Evolutionary conservation across 2,329 filamentous ascomycete species (phyloP).

Genomic region (Sphaerostilbella broomeana): DNA sequence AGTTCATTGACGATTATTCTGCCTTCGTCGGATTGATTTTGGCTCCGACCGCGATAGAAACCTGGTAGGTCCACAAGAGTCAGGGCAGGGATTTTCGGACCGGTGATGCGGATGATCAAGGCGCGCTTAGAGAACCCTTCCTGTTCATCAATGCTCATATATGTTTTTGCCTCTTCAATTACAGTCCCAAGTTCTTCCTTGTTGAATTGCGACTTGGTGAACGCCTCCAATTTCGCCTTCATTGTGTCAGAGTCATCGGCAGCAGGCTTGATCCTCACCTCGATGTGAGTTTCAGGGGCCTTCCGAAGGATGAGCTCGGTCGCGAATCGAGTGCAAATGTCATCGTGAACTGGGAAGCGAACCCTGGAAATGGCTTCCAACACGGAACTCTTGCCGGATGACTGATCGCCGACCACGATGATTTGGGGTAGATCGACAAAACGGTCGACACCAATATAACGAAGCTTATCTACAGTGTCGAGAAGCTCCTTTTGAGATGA

Average conservation of each 20-base stretch:
- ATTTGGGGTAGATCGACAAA: conserved; percentile 38
- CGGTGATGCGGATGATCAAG: conserved; percentile 41
- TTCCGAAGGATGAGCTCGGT: conserved; percentile 55
- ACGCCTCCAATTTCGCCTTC: conserved; percentile 21
- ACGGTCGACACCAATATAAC: conserved; percentile 13
- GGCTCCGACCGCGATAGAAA: conserved; percentile 44
- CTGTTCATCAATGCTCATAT: conserved; percentile 42
- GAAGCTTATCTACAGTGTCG: conserved; percentile 16
- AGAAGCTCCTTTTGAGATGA: conserved; percentile 14
- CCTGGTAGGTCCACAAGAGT: conserved; percentile 56
- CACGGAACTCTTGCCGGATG: conserved; percentile 57
- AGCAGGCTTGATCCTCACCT: conserved; percentile 28
- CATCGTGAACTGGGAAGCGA: conserved; percentile 51
- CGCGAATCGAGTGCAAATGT: conserved; percentile 55
- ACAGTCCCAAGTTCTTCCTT: conserved; percentile 26
- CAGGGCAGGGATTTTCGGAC: conserved; percentile 43
- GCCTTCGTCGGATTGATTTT: conserved; percentile 37
- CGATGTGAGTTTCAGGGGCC: conserved; percentile 26
- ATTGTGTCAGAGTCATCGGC: conserved; percentile 21
- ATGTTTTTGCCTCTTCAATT: conserved; percentile 33
- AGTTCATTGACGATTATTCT: conserved; percentile 39
- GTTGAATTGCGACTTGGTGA: conserved; percentile 17
- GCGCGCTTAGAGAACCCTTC: conserved; percentile 40
- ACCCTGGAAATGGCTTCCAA: conserved; percentile 58
- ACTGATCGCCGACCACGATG: conserved; percentile 57